Percentiles rank a stretch among this genome's conserved stretches.
Evolutionary conservation across 2,329 filamentous ascomycete genomes (phyloP).

Genomic region (Lachnellula hyalina): DNA sequence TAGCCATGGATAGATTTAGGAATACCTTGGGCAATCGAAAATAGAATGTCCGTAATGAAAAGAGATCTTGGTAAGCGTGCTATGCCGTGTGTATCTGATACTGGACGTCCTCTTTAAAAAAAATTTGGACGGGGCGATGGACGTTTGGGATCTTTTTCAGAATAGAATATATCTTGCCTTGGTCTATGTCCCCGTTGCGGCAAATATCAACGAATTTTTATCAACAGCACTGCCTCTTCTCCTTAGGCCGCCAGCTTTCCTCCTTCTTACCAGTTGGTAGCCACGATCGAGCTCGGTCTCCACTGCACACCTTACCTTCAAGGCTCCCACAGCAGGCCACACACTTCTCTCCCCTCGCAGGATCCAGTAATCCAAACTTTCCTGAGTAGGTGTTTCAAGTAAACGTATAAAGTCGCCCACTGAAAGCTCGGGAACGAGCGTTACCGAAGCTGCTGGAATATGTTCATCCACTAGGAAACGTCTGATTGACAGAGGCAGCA

Average conservation of each 20-base stretch:
- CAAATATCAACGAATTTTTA: constrained; percentile 3
- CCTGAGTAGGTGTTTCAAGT: constrained; percentile 74
- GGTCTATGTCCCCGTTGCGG: not conserved
- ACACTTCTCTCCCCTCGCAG: constrained; percentile 77
- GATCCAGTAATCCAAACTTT: constrained; percentile 80
- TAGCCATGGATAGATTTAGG: no score
- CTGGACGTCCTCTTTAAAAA: no score
- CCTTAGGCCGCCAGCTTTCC: constrained; percentile 30
- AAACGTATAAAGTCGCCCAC: constrained; percentile 69
- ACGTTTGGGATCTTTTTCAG: no score
- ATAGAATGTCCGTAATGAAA: no score
- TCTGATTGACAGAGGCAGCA: constrained; percentile 64
- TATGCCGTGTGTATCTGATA: no score
- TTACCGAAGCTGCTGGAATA: constrained; percentile 71
- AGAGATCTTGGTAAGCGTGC: no score
- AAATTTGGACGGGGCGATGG: no score
- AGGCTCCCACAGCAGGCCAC: constrained; percentile 80
- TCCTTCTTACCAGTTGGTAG: constrained; percentile 71
- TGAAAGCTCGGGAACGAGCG: constrained; percentile 74
- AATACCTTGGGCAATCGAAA: no score
- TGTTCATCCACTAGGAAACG: constrained; percentile 79
- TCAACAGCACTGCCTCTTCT: constrained; percentile 30
- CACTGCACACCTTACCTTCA: constrained; percentile 76
- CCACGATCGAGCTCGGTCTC: constrained; percentile 84
- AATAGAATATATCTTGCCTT: not conserved